Conservation (phyloP, 352 stramenopile genomes). For the Globisporangium takayamanum region DNA sequence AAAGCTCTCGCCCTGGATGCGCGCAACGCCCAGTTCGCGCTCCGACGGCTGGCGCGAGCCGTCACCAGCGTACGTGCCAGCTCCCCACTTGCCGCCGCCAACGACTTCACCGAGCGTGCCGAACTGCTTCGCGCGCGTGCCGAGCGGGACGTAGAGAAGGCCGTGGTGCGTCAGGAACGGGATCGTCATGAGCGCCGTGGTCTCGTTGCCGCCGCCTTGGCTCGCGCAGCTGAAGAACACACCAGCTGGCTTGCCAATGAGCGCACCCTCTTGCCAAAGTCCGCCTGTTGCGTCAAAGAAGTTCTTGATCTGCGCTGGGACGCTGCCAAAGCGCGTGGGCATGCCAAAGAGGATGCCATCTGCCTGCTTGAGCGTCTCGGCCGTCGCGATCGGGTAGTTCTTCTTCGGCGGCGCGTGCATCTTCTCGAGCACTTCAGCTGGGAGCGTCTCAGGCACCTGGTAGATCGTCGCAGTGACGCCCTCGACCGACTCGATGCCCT, state of each 20-base stretch:
- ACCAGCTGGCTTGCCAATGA: slow-evolving; percentile 66
- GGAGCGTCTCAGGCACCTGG: slow-evolving; percentile 65
- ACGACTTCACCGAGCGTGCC: slow-evolving; percentile 44
- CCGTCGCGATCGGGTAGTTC: slow-evolving; percentile 44
- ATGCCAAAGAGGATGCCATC: slow-evolving; percentile 86
- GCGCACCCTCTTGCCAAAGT: slow-evolving; percentile 54
- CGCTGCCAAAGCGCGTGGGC: slow-evolving; percentile 52
- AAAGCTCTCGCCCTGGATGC: too few relatives aligned
- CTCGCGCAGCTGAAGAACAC: slow-evolving; percentile 61
- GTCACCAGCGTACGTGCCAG: slow-evolving; percentile 60
- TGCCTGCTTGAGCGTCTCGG: slow-evolving; percentile 41
- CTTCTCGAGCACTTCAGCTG: slow-evolving; percentile 58
- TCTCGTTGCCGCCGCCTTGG: slow-evolving; percentile 75
- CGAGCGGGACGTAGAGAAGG: slow-evolving; percentile 76
- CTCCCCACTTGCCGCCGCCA: slow-evolving; percentile 46
- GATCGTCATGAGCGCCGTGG: slow-evolving; percentile 52
- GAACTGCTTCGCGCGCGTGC: slow-evolving; percentile 26
- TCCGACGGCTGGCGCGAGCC: slow-evolving; percentile 56
- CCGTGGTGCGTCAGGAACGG: slow-evolving; percentile 74
- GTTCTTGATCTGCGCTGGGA: slow-evolving; percentile 58
- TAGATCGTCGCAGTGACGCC: slow-evolving; percentile 49
- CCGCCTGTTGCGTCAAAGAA: slow-evolving; percentile 65
- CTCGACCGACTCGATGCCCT: slow-evolving; percentile 47
- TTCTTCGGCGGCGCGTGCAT: slow-evolving; percentile 66
- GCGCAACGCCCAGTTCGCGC: slow-evolving; percentile 34